Base-by-base conservation (phyloP, 371 early-diverging fungal species). In the Mucor piriformis region DNA sequence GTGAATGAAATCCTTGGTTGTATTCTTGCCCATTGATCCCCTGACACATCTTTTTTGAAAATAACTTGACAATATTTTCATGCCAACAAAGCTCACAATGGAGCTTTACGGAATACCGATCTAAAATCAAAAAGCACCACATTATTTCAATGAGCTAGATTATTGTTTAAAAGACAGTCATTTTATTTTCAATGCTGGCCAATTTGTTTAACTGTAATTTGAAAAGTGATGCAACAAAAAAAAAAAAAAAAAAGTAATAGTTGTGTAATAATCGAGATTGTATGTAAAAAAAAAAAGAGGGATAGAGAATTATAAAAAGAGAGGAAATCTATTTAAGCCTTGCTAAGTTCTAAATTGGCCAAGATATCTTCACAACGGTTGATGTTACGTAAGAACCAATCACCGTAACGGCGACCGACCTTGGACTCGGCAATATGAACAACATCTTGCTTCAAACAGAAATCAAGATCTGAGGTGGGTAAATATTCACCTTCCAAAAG, bases 311-410 rank as follows among this genome's bases (percentile, higher is more conserved):
- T 37, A 15, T 44, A 23, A 27, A 27, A 38, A 40, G n/a, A 42
- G 18, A 13, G 13, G 6, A 37, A 52, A 24, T 53, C 35, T 42
- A 37, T 55, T 67, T 75, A 76, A 47, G 58, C 68, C 52, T 71
- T 72, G 34, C 73, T 58, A 47, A 54, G 64, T 61, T 80, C 76
- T 55, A 80, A 70, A 35, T 63, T 76, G 48, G 77, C 77, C 61
- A 88, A 76, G 34, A 86, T 70, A 64, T 87, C 90, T 59, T 88
- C 84, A 67, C 91, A 85, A 77, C 94, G 93, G 82, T 88, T 90
- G 61, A 92, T 90, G 73, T 95, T 89, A 57, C 96, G 88, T 70
- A 96, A 85, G 75, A 95, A 96, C 94, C 94, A 97, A 68, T 97
- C 97, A 34, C 90, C 96, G 69, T 92, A 92, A 58, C 93, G 89